Evolutionary conservation across 805 yeast genomes (phyloP), one percentile per base, ranked within the genome.

Genomic region (Cyberlindnera sargentensis): DNA sequence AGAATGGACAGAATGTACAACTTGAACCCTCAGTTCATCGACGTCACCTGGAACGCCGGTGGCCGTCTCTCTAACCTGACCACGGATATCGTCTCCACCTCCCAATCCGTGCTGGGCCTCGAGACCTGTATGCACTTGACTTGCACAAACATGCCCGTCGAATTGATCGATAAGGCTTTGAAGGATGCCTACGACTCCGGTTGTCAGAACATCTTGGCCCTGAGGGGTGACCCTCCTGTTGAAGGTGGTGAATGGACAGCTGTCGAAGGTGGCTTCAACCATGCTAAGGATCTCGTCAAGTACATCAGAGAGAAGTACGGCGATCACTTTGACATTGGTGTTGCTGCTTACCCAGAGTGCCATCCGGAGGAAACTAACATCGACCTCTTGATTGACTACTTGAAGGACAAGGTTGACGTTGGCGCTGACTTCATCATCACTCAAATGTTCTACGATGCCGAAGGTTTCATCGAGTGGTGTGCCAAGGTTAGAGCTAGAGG

Each of bases 111-210:
- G 3, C 70, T 90, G 43, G 97, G 97, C 7, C 70, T 91, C 47
- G 98, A 91, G 58, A 91, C 98, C 0, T 93, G 98, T 62, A 90
- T 93, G 96, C 99, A 93, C 64, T 72, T 93, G 65, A 93, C 99
- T 2, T 93, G 99, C 60, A 89, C 97, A 15, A 91, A 90, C 57
- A 93, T 93, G 99, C 78, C 89, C 28, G 70, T 80, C 28, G 77
- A 75, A 34, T 70, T 82, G 50, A 84, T 93, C 49, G 96, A 90
- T 58, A 75, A 79, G 46, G 98, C 99, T 4, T 72, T 91, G 51
- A 73, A 79, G 46, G 80, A 80, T 47, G 99, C 98, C 1, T 86
- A 82, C 59, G 76, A 79, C 28, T 82, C 96, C 0, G 99, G 99
- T 3, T 93, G 99, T 63, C 95, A 88, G 59, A 91, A 91, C 63